Base-by-base conservation (phyloP, 768 basidiomycete species). In the Boletus fagicola region DNA sequence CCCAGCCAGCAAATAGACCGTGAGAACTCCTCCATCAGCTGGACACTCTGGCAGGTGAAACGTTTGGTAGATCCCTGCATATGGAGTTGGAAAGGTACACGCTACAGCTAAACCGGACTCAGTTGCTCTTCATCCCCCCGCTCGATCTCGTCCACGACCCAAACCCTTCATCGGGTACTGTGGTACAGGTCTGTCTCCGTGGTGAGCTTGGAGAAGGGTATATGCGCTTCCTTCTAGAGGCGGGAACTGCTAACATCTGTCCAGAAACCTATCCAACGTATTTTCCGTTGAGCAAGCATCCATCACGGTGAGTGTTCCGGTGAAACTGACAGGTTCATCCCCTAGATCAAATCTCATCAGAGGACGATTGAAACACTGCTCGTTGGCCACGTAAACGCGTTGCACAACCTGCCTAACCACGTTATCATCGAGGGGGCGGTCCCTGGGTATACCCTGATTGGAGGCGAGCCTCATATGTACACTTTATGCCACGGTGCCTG, bases 151-250 rank as follows among this genome's bases (percentile, higher is more conserved):
- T 39, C 49, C 45, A 18, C 22, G 40, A 47, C 28, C 36, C 30
- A 7, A 46, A 31, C 42, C 26, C 47, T 12, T 28, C 45, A 3
- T 12, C 58, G 26, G 68, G 68, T 11, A 61, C 62, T 3, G 65
- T 71, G 20, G 69, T 69, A 9, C 69, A 70, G 24, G 56, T 70
- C 28, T 59, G 57, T 51, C 47, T 70, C 35, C 67, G 68, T 7
- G 36, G 50, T 33, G 55, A 60, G 26, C 28, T 42, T 28, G 54
- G 24, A 55, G 50, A 53, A 26, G 59, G 60, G 67, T 68, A 67
- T 60, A 65, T 62, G 60, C 58, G 57, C 57, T n/a, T 28, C 22
- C 20, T 36, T 33, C 7, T 1, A 10, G 10, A 15, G 15, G n/a
- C 0, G 12, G 6, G 36, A 26, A 12, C 22, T 5, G 20, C 49